These are phyloP conservation scores for Russula emetica DNA, from an alignment of 768 basidiomycete genomes.

Conservation along the genomic window DNA sequence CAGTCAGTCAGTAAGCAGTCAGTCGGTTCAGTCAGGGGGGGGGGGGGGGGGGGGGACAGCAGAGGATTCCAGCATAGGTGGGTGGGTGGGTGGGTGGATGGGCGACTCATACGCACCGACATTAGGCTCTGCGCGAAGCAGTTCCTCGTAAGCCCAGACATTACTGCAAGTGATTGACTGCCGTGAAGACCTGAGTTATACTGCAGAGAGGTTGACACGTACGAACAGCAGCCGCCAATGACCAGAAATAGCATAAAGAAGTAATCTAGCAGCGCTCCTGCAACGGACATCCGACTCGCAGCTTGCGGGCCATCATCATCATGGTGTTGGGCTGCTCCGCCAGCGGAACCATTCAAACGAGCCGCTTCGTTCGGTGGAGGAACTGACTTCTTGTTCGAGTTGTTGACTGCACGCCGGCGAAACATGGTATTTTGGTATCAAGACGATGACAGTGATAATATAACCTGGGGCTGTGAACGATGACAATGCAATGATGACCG, in stretches of 20 bases:
- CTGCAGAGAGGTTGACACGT: conserved; percentile 33
- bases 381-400: not conserved
- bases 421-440: conserved; percentile 11
- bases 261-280: conserved; percentile 37
- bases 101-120: conserved; percentile 46
- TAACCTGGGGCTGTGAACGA: not conserved
- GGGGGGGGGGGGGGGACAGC: not conserved
- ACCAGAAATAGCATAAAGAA: conserved; percentile 53
- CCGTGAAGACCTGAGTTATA: not conserved
- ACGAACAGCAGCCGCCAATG: conserved; percentile 83
- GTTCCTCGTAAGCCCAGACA: conserved; percentile 71
- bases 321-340: not conserved
- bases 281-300: conserved; percentile 13
- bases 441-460: not conserved
- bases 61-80: not conserved
- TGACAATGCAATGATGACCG: not conserved
- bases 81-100: too few species aligned
- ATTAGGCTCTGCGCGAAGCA: conserved; percentile 62
- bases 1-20: not conserved
- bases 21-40: not conserved
- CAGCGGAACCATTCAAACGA: not conserved
- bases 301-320: not conserved
- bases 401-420: conserved; percentile 18
- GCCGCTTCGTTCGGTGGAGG: not conserved
- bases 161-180: conserved; percentile 48